Percentiles rank a stretch among this genome's conserved stretches.
phyloP scores from a whole-genome alignment of 2,329 filamentous ascomycete genomes.

The Alternaria burnsii region DNA sequence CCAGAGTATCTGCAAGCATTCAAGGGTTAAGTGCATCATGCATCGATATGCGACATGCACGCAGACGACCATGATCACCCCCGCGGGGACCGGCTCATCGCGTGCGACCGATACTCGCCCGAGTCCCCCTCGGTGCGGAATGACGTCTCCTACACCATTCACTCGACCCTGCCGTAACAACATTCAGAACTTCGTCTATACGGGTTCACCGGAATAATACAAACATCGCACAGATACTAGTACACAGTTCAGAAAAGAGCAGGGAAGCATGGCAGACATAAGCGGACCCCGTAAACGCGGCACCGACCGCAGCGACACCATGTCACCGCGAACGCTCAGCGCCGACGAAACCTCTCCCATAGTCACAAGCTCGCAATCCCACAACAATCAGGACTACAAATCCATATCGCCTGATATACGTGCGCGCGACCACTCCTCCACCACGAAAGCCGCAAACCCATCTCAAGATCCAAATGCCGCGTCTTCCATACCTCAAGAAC shows the following conservation, averaged over 20 bases:
- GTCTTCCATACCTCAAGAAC: background rate
- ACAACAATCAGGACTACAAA: slow-evolving; percentile 26
- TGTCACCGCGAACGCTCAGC: slow-evolving; percentile 5
- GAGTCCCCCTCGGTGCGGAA: slow-evolving; percentile 3
- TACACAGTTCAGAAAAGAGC: background rate
- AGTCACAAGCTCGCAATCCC: slow-evolving; percentile 13
- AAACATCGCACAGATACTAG: background rate
- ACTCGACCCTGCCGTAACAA: background rate
- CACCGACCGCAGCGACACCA: slow-evolving; percentile 8
- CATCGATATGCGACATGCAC: background rate
- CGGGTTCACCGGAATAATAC: background rate
- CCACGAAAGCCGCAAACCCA: background rate
- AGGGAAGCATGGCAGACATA: slow-evolving; percentile 4
- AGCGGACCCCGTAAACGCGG: slow-evolving; percentile 24
- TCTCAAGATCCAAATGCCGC: background rate
- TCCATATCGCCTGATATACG: slow-evolving; percentile 29
- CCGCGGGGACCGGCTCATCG: slow-evolving; percentile 7
- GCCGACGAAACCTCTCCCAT: slow-evolving; percentile 46
- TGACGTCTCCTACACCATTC: slow-evolving; percentile 4
- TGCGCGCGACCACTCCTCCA: slow-evolving; percentile 3
- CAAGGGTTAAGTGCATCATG: background rate
- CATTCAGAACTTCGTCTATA: background rate
- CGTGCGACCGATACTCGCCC: slow-evolving; percentile 6
- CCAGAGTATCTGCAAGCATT: background rate
- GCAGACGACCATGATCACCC: background rate